Evolutionary conservation across 768 basidiomycete genomes (phyloP).

Genomic region (Bullera alba): DNA sequence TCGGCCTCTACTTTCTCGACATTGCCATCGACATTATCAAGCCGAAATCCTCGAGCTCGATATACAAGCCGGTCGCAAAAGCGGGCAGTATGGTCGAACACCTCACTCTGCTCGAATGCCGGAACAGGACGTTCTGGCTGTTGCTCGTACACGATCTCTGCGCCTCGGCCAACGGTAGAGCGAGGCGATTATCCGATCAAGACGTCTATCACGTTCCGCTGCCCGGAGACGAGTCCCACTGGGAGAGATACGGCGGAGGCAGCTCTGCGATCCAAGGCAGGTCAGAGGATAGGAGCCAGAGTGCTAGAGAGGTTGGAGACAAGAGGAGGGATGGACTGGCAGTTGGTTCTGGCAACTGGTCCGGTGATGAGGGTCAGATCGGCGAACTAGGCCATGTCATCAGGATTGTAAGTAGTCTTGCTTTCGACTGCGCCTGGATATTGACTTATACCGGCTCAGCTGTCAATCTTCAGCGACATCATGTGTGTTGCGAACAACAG

Average conservation of each 20-base stretch:
- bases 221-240: constrained; percentile 33
- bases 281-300: too few species aligned
- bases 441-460: constrained; percentile 14
- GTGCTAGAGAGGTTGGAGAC: constrained; percentile 17
- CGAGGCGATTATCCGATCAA: constrained; percentile 20
- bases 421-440: not conserved
- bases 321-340: constrained; percentile 24
- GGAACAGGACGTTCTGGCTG: constrained; percentile 40
- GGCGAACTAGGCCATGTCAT: constrained; percentile 43
- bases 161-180: constrained; percentile 27
- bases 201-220: constrained; percentile 30
- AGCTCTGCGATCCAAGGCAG: too few species aligned
- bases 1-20: constrained; percentile 33
- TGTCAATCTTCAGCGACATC: constrained; percentile 38
- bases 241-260: constrained; percentile 32
- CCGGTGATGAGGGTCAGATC: constrained; percentile 29
- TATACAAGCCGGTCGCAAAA: constrained; percentile 13
- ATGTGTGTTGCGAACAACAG: constrained; percentile 31
- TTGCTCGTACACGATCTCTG: constrained; percentile 37
- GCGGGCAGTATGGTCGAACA: constrained; percentile 16
- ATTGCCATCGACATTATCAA: constrained; percentile 23
- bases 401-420: constrained; percentile 34
- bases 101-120: constrained; percentile 29
- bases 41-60: constrained; percentile 8
- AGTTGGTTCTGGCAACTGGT: constrained; percentile 27